Conservation (phyloP, 2,329 filamentous ascomycete species). For the Cladosporium sp. region DNA sequence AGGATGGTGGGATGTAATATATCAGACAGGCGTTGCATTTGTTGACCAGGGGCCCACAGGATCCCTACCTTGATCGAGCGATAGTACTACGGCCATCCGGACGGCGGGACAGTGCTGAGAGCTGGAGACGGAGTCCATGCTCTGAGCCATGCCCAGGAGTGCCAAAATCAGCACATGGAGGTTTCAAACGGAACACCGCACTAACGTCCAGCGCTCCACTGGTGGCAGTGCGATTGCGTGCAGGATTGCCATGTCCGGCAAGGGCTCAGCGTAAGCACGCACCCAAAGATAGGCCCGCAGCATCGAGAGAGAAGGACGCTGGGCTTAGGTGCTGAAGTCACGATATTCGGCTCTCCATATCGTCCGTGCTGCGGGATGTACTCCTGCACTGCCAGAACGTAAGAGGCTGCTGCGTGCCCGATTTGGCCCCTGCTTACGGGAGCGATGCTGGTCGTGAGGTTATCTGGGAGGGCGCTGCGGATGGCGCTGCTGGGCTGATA, state of each 20-base stretch:
- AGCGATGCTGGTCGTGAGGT: constrained; percentile 20
- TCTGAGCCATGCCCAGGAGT: constrained; percentile 22
- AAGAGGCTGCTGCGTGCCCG: constrained; percentile 18
- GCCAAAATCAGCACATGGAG: constrained; percentile 23
- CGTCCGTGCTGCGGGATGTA: constrained; percentile 25
- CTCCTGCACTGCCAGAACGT: constrained; percentile 17
- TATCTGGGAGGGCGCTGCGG: constrained; percentile 6
- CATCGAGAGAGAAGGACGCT: constrained; percentile 25
- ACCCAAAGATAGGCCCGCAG: constrained; percentile 25
- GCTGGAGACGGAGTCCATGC: constrained; percentile 22
- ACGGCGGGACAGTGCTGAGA: constrained; percentile 21
- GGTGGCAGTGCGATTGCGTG: constrained; percentile 23
- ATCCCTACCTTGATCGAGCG: constrained; percentile 20
- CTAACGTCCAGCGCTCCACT: constrained; percentile 19
- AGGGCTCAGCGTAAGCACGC: constrained; percentile 21
- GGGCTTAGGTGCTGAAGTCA: constrained; percentile 28
- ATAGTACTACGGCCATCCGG: constrained; percentile 18
- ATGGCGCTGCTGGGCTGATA: constrained; percentile 17
- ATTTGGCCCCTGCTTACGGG: constrained; percentile 23
- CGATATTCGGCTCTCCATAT: constrained; percentile 34
- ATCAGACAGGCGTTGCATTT: constrained; percentile 22
- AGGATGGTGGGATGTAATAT: constrained; percentile 19
- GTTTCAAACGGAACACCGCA: constrained; percentile 22
- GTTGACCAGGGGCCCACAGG: constrained; percentile 20
- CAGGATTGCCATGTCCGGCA: constrained; percentile 23